Evolutionary conservation across 306 rosid species (phyloP).

Genomic region (Cicer pinnatifidum): DNA sequence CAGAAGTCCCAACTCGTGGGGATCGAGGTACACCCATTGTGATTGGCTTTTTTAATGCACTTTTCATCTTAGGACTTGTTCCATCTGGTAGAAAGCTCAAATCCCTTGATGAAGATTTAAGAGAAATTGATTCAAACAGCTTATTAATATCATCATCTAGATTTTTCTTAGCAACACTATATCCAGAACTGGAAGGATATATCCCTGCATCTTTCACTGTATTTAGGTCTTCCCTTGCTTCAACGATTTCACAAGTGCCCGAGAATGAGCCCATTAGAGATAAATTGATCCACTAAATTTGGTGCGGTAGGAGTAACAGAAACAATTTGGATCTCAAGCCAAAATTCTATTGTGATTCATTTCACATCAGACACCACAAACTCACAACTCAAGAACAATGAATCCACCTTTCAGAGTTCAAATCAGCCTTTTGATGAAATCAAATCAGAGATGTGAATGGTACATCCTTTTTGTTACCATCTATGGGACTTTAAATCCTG

Average conservation of each 20-base stretch:
- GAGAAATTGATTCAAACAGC: constrained; percentile 72
- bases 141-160: constrained; percentile 76
- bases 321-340: constrained; percentile 27
- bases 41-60: constrained; percentile 81
- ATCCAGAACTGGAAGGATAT: constrained; percentile 46
- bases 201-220: constrained; percentile 51
- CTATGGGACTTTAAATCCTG: constrained; percentile 48
- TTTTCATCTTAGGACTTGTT: constrained; percentile 67
- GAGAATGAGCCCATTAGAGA: constrained; percentile 77
- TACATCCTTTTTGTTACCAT: constrained; percentile 39
- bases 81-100: constrained; percentile 60
- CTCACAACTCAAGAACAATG: constrained; percentile 27
- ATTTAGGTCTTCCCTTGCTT: constrained; percentile 71
- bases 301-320: constrained; percentile 19
- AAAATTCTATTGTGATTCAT: constrained; percentile 39
- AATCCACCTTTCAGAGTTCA: constrained; percentile 42
- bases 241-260: constrained; percentile 90
- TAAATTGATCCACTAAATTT: constrained; percentile 37
- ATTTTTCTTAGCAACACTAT: constrained; percentile 46
- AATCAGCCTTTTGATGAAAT: constrained; percentile 39
- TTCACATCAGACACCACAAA: constrained; percentile 43
- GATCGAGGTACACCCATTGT: constrained; percentile 71
- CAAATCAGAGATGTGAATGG: constrained; percentile 29
- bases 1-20: constrained; percentile 76
- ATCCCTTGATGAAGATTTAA: constrained; percentile 70